These are phyloP conservation scores for Amylocarpus encephaloides DNA, from an alignment of 2,329 filamentous ascomycete species.

Conservation along the genomic window DNA sequence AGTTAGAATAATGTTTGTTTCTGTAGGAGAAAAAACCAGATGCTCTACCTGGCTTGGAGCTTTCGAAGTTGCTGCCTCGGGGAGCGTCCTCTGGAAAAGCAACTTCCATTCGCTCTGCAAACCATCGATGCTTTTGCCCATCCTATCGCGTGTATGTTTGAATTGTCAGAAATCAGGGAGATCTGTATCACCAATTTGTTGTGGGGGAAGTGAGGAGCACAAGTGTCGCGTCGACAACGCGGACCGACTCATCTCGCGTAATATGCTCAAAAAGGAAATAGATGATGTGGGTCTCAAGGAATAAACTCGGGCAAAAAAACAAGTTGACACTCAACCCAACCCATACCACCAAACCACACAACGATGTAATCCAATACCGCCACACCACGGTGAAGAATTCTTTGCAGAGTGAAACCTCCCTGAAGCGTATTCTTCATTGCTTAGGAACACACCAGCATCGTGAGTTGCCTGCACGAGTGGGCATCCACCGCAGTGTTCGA, in stretches of 20 bases:
- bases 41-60: slow-evolving; percentile 13
- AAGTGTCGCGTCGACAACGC: too few species aligned
- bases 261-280: background rate
- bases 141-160: background rate
- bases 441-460: slow-evolving; percentile 58
- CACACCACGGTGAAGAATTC: slow-evolving; percentile 63
- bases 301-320: slow-evolving; percentile 14
- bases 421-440: slow-evolving; percentile 64
- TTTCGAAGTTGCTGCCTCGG: slow-evolving; percentile 20
- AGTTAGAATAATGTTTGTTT: background rate
- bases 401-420: slow-evolving; percentile 70
- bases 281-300: background rate
- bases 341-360: slow-evolving; percentile 48
- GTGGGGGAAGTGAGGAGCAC: too few species aligned
- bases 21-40: background rate
- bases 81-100: slow-evolving; percentile 21
- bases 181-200: too few species aligned
- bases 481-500: slow-evolving; percentile 60
- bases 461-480: slow-evolving; percentile 63
- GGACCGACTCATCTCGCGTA: background rate
- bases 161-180: too few species aligned
- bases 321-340: slow-evolving; percentile 28
- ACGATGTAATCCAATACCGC: slow-evolving; percentile 61
- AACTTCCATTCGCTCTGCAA: slow-evolving; percentile 23
- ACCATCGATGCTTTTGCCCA: background rate